Conservation (phyloP, 441 rosid genomes). For the Gossypium trilobum region DNA sequence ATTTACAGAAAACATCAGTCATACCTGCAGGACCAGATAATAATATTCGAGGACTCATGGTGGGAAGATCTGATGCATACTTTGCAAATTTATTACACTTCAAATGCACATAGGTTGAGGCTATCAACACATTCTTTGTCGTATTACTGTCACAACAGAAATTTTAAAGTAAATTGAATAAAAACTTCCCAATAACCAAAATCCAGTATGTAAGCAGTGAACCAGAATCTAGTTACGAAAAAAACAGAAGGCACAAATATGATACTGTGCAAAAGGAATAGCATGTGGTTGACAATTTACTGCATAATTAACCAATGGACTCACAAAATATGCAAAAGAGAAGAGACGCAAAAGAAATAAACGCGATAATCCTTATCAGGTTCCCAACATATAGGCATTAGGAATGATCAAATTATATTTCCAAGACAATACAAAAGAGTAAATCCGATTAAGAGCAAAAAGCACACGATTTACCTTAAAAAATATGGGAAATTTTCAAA, state of each 20-base stretch:
- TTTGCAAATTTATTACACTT: constrained; percentile 66
- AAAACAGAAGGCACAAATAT: constrained; percentile 9
- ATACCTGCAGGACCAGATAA: constrained; percentile 96
- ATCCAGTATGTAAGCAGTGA: background rate
- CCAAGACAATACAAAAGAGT: background rate
- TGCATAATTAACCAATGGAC: background rate
- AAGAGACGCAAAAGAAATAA: background rate
- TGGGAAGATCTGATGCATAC: constrained; percentile 65
- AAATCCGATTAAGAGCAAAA: background rate
- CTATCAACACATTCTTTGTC: constrained; percentile 73
- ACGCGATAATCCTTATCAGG: background rate
- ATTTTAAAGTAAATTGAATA: constrained; percentile 13
- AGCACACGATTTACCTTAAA: constrained; percentile 45
- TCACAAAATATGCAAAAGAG: background rate
- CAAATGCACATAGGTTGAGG: constrained; percentile 73
- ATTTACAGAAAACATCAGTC: constrained; percentile 5
- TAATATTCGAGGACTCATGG: constrained; percentile 74
- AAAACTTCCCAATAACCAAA: background rate
- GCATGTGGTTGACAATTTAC: background rate
- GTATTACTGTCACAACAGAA: constrained; percentile 51
- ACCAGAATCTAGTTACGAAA: background rate
- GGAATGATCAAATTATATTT: background rate
- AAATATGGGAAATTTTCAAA: constrained; percentile 80
- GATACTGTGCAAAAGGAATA: background rate
- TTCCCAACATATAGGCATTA: background rate